Evolutionary conservation across 2,329 filamentous ascomycete genomes (phyloP).

Genomic region (Apiospora malaysiana): DNA sequence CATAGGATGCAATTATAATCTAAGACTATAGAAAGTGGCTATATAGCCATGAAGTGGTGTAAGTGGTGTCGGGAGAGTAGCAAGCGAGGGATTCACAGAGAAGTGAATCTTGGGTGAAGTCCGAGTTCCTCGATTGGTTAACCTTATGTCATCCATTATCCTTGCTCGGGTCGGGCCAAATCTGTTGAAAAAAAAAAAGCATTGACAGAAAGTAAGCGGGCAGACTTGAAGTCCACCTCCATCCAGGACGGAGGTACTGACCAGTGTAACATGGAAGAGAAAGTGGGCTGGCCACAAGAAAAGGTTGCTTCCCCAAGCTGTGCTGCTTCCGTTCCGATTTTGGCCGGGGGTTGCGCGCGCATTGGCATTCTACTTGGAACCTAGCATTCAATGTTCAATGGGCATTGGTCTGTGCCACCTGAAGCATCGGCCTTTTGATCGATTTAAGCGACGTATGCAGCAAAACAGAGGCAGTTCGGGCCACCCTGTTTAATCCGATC

Average conservation of each 20-base stretch:
- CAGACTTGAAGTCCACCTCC: neutral
- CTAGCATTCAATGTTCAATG: neutral
- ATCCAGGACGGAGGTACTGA: too few species aligned
- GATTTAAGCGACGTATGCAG: conserved; percentile 16
- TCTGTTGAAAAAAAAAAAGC: conserved; percentile 14
- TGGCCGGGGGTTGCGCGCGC: neutral
- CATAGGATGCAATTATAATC: too few species aligned
- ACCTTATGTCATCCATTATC: conserved; percentile 2
- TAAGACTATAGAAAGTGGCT: too few species aligned
- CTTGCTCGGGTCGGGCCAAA: neutral
- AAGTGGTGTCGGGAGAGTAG: neutral
- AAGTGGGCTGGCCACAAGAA: conserved; percentile 8
- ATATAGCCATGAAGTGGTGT: neutral
- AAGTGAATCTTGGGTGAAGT: neutral
- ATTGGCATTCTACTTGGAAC: too few species aligned
- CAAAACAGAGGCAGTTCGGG: conserved; percentile 3
- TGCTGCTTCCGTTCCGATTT: conserved; percentile 14
- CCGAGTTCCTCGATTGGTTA: neutral
- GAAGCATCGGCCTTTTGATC: neutral
- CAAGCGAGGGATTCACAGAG: neutral
- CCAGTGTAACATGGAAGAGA: neutral
- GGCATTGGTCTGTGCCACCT: neutral
- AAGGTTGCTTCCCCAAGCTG: conserved; percentile 12
- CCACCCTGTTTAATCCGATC: conserved; percentile 18
- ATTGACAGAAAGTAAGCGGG: neutral